Evolutionary conservation across 345 rosid species (phyloP).

Genomic region (Ricinus communis): DNA sequence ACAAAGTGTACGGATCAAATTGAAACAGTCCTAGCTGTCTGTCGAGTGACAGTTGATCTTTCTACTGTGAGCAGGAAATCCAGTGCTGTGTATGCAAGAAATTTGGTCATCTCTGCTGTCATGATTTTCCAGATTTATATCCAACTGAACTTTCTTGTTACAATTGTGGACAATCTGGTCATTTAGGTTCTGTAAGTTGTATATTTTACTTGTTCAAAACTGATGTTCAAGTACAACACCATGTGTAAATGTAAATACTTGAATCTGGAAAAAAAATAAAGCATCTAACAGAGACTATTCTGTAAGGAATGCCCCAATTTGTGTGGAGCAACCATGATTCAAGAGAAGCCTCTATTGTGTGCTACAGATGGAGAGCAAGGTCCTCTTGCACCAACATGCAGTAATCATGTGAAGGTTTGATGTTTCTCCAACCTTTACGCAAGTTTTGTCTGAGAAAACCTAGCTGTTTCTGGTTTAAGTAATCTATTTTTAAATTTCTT

Average conservation of each 20-base stretch:
- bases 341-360: slow-evolving; percentile 1
- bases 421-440: neutral
- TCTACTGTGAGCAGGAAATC: slow-evolving; percentile 25
- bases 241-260: too few species aligned
- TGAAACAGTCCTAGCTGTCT: too few species aligned
- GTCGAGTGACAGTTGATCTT: neutral
- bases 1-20: too few species aligned
- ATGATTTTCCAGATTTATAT: neutral
- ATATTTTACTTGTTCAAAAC: neutral
- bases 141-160: slow-evolving; percentile 30
- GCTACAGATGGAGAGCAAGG: slow-evolving; percentile 31
- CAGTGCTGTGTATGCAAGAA: slow-evolving; percentile 39
- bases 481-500: too few species aligned
- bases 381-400: slow-evolving; percentile 20
- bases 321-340: neutral
- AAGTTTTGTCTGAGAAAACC: too few species aligned
- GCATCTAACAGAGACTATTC: slow-evolving; percentile 14
- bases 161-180: slow-evolving; percentile 33
- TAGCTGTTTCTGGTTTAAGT: too few species aligned
- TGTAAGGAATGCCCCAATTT: slow-evolving; percentile 18
- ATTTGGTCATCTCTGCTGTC: slow-evolving; percentile 40
- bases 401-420: slow-evolving; percentile 18
- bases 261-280: neutral
- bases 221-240: neutral
- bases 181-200: slow-evolving; percentile 36